A percentile compares a stretch with the other conserved stretches of the same genome.
Evolutionary conservation across 495 filamentous ascomycete genomes (phyloP).

Genomic region (Penicillium simplicissimum): DNA sequence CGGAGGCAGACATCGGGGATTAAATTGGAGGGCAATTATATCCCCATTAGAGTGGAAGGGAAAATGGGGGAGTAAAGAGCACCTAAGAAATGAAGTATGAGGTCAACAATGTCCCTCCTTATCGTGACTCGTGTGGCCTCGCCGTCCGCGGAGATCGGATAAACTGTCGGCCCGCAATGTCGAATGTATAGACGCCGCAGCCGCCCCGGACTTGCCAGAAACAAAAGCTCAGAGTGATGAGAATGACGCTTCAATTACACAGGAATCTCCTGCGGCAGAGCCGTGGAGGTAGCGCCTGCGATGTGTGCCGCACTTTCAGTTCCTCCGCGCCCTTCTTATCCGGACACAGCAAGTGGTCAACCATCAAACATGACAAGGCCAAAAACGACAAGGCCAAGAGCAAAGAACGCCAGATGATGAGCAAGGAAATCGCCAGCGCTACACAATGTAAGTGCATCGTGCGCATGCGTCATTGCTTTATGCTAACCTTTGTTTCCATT

Average conservation of each 20-base stretch:
- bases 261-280: conserved; percentile 16
- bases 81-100: conserved; percentile 10
- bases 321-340: conserved; percentile 52
- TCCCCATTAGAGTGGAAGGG: conserved; percentile 28
- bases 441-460: conserved; percentile 48
- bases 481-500: not conserved
- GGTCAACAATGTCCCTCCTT: conserved; percentile 23
- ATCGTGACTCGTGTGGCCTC: conserved; percentile 32
- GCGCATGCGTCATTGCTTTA: conserved; percentile 6
- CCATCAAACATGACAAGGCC: conserved; percentile 92
- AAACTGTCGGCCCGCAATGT: conserved; percentile 37
- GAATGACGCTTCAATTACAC: conserved; percentile 22
- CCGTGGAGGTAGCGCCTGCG: conserved; percentile 9
- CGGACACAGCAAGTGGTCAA: conserved; percentile 91
- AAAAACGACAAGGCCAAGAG: conserved; percentile 64
- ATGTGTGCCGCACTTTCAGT: conserved; percentile 48
- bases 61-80: not conserved
- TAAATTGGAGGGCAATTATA: conserved; percentile 16
- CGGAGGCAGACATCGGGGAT: conserved; percentile 45
- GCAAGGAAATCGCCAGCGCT: conserved; percentile 54
- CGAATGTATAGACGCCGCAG: conserved; percentile 20
- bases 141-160: conserved; percentile 37
- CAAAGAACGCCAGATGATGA: conserved; percentile 50
- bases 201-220: not conserved
- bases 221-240: not conserved